phyloP scores from a whole-genome alignment of 2,329 filamentous ascomycete species.

The Byssoonygena ceratinophila region DNA sequence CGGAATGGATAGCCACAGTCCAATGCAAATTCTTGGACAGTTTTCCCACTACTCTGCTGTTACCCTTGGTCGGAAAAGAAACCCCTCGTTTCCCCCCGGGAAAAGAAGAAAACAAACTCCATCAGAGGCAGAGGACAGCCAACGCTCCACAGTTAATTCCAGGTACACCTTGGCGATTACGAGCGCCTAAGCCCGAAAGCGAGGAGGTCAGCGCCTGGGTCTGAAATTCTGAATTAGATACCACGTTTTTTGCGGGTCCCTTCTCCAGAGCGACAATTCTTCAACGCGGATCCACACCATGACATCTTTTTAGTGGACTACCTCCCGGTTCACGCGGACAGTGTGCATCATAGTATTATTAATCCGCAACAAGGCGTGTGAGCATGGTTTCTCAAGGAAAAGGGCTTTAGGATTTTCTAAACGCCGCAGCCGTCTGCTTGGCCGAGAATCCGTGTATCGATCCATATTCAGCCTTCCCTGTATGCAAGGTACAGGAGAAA shows the following conservation, averaged over 20 bases:
- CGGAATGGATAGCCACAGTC: too few species aligned
- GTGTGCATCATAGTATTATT: too few species aligned
- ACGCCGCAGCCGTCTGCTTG: too few species aligned
- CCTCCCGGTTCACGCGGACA: not conserved
- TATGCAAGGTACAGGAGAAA: not conserved
- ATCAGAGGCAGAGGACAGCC: too few species aligned
- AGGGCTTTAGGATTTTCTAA: too few species aligned
- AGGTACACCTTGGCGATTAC: not conserved
- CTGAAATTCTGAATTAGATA: not conserved
- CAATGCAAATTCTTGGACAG: too few species aligned
- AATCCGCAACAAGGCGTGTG: too few species aligned
- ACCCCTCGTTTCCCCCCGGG: not conserved
- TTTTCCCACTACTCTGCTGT: too few species aligned
- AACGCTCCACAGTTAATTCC: not conserved
- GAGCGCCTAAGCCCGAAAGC: not conserved
- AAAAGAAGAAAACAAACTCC: not conserved
- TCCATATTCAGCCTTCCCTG: not conserved
- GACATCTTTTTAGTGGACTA: not conserved
- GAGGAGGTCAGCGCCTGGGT: not conserved
- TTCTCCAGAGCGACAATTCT: not conserved
- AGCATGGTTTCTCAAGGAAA: too few species aligned
- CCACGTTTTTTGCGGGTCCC: conserved; percentile 8
- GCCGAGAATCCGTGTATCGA: too few species aligned
- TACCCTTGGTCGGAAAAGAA: not conserved
- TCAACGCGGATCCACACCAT: not conserved